These are phyloP conservation scores for Cordyceps militaris DNA, from an alignment of 2,329 filamentous ascomycete species.

Conservation along the genomic window DNA sequence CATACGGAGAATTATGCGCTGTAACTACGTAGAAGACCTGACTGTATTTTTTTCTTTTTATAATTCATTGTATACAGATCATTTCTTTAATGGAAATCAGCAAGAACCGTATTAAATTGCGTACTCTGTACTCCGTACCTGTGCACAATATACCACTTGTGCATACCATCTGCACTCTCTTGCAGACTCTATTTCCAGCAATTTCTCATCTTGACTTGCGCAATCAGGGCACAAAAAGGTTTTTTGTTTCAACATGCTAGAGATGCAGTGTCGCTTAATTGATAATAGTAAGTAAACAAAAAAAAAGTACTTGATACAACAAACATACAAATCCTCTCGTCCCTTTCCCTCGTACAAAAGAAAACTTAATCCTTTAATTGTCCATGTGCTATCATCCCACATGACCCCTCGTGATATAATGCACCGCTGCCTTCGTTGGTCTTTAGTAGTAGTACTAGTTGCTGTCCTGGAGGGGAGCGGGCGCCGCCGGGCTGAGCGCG, in stretches of 20 bases:
- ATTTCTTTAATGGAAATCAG: not conserved
- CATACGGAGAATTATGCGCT: constrained; percentile 95
- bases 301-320: constrained; percentile 7
- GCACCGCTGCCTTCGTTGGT: no score
- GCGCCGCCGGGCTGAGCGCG: not conserved
- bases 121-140: no score
- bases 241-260: not conserved
- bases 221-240: not conserved
- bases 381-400: not conserved
- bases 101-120: no score
- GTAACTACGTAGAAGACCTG: constrained; percentile 29
- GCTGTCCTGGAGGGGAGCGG: not conserved
- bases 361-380: not conserved
- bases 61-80: not conserved
- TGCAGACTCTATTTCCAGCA: no score
- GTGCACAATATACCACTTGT: not conserved
- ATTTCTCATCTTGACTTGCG: no score
- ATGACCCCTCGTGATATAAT: not conserved
- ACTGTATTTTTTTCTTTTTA: not conserved
- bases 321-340: not conserved
- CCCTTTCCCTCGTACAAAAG: not conserved
- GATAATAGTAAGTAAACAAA: not conserved
- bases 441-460: not conserved
- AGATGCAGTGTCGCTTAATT: constrained; percentile 10
- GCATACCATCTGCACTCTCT: no score